Evolutionary conservation across 495 filamentous ascomycete species (phyloP), one percentile per base, ranked within the genome.

Genomic region (Pseudoneurospora amorphoporcata): DNA sequence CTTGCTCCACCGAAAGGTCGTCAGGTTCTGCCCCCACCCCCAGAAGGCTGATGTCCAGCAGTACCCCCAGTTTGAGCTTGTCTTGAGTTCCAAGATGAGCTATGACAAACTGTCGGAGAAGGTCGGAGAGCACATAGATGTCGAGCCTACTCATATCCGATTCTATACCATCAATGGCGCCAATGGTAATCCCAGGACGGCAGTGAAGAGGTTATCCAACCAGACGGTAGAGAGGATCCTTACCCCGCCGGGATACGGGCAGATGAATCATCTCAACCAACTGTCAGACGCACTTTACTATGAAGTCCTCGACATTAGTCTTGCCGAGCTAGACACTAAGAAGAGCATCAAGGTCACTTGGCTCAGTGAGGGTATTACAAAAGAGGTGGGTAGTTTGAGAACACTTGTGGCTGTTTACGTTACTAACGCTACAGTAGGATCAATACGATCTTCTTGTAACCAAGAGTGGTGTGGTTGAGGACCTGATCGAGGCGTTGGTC

Each of bases 291-390:
- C 89, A 9, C 82, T 99, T 39, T 97, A 89, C 79, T 98, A 93
- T 74, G 95, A 99, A 80, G 87, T 97, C 17, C 83, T 99, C 39
- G 95, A 99, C 68, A 94, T 97, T 83, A 97, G 92, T 73, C 83
- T 99, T 68, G 93, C 91, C 69, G 96, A 99, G 78, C 86, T 94
- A 42, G 96, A 99, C 75, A 94, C 91, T 39, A 94, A 95, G 83
- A 97, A 94, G 81, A 86, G 80, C 71, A 81, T 97, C 74, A 94
- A 92, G 78, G 82, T 99, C 47, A 91, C 86, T 8, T 93, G 91
- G 88, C 85, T 99, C 45, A 91, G 90, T 35, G 96, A 99, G 72
- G 95, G 96, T 35, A 91, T 97, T 73, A 86, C 88, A 6, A 98
- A 97, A 84, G 93, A 97, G 83, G 92, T 93, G 82, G 80, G 86